Percentiles rank a stretch among this genome's conserved stretches.
These are phyloP conservation scores for Hyphopichia buzzinii DNA, from an alignment of 1,139 yeast species.

Conservation along the genomic window DNA sequence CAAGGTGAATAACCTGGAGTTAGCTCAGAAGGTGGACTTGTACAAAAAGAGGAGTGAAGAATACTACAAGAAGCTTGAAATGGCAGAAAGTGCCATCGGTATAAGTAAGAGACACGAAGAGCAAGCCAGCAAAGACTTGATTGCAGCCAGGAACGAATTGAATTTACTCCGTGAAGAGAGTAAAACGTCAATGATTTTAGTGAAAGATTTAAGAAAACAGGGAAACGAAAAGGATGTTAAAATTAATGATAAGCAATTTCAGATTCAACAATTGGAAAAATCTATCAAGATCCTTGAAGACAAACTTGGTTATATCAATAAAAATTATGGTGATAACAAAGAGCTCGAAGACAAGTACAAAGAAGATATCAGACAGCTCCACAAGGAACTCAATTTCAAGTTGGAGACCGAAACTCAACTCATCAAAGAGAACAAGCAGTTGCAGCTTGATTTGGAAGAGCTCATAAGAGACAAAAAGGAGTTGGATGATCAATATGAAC, in stretches of 20 bases:
- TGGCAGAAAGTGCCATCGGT: constrained; percentile 72
- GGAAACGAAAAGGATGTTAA: constrained; percentile 56
- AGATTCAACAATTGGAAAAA: constrained; percentile 51
- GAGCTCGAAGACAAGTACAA: constrained; percentile 45
- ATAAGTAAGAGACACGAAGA: constrained; percentile 64
- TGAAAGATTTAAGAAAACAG: constrained; percentile 55
- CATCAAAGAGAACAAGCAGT: constrained; percentile 61
- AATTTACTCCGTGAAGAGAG: constrained; percentile 58
- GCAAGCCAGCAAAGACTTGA: constrained; percentile 52
- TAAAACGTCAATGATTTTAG: constrained; percentile 54
- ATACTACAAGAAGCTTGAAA: constrained; percentile 69
- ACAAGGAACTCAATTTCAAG: constrained; percentile 54
- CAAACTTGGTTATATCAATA: constrained; percentile 54
- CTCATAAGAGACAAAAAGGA: constrained; percentile 45
- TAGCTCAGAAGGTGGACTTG: constrained; percentile 53
- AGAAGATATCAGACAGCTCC: constrained; percentile 58
- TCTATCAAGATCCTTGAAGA: constrained; percentile 42
- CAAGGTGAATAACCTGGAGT: constrained; percentile 48
- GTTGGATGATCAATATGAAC: constrained; percentile 52
- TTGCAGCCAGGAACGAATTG: constrained; percentile 53
- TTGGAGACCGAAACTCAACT: constrained; percentile 64
- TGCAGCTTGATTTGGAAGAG: constrained; percentile 62
- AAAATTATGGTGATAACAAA: constrained; percentile 41
- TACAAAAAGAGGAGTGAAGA: constrained; percentile 76
- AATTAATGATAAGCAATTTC: constrained; percentile 57